These are phyloP conservation scores for Penicillium atrosanguineum DNA, from an alignment of 495 filamentous ascomycete genomes.

Conservation along the genomic window DNA sequence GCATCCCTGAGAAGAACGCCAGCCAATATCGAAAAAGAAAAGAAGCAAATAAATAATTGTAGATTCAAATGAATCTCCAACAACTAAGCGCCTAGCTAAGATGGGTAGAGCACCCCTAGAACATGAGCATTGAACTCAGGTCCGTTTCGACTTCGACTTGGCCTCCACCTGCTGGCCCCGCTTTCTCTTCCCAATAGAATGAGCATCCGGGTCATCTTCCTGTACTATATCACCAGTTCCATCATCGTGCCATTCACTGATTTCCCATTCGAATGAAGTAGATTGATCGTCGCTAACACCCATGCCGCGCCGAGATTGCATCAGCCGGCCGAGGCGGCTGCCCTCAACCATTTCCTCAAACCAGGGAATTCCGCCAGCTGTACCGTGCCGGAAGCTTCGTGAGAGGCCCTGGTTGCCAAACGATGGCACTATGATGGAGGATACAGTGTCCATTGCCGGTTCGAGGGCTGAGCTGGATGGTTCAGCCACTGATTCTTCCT, in stretches of 20 bases:
- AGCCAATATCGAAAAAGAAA: too few species aligned
- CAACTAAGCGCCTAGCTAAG: background rate
- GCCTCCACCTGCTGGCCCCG: slow-evolving; percentile 19
- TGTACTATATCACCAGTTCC: slow-evolving; percentile 35
- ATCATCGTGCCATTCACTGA: slow-evolving; percentile 71
- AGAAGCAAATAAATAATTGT: background rate
- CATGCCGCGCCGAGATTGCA: slow-evolving; percentile 55
- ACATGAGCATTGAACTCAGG: background rate
- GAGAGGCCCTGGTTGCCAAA: slow-evolving; percentile 18
- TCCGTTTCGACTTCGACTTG: slow-evolving; percentile 12
- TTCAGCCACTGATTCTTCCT: slow-evolving; percentile 25
- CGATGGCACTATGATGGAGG: slow-evolving; percentile 25
- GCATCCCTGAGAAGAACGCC: too few species aligned
- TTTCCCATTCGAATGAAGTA: slow-evolving; percentile 74
- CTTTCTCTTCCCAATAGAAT: slow-evolving; percentile 36
- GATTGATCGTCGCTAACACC: slow-evolving; percentile 53
- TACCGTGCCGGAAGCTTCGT: slow-evolving; percentile 32
- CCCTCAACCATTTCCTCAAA: slow-evolving; percentile 78
- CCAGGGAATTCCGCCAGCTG: slow-evolving; percentile 65
- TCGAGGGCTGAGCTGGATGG: slow-evolving; percentile 7
- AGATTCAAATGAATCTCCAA: background rate
- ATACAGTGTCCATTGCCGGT: slow-evolving; percentile 4
- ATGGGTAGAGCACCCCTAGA: background rate
- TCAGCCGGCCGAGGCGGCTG: slow-evolving; percentile 65
- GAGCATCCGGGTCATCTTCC: slow-evolving; percentile 17